Base-by-base conservation (phyloP, 495 filamentous ascomycete species). In the Penicillium atrosanguineum region DNA sequence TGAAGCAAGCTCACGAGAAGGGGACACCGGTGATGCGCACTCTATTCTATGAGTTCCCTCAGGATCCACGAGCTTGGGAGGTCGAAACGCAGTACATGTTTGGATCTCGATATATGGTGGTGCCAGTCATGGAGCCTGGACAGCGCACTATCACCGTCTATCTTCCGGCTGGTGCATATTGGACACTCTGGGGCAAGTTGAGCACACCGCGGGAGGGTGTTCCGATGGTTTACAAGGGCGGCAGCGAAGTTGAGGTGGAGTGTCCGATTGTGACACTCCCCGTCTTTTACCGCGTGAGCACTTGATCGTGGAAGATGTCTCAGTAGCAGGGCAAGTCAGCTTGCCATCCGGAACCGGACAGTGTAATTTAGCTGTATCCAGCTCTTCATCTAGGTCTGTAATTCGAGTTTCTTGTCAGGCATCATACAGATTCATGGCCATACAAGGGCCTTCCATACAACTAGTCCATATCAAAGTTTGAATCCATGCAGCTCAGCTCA, bases 41-140 rank as follows among this genome's bases (percentile, higher is more conserved):
- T 4, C 38, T 81, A 44, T 85, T 84, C 57, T 81, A 78, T 55
- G 80, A 79, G 55, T 84, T 85, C 46, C 81, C 81, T 0, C 49
- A 69, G 0, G 79, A 83, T 52, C 31, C 61, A 39, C 56, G 47
- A 39, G 69, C 71, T 12, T 84, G 80, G 81, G 68, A 76, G 7
- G 59, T 79, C 16, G 75, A 77, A 45, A 74, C 73, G 37, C 69
- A 81, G 68, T 85, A 80, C 58, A 72, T 84, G 71, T 84, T 71
- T 59, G 82, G 81, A 0, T 46, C 56, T 12, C 76, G 73, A 55
- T 84, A 83, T 63, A 66, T 84, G 21, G 69, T 77, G n/a, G 71
- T 64, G 9, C 81, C 81, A 1, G 70, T 84, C 3, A 53, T 83
- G 40, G 51, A 62, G 44, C 55, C 76, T 7, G 75, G 69, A 0